phyloP scores from a whole-genome alignment of 23 red algal genomes.

The Gracilaria vermiculophylla region DNA sequence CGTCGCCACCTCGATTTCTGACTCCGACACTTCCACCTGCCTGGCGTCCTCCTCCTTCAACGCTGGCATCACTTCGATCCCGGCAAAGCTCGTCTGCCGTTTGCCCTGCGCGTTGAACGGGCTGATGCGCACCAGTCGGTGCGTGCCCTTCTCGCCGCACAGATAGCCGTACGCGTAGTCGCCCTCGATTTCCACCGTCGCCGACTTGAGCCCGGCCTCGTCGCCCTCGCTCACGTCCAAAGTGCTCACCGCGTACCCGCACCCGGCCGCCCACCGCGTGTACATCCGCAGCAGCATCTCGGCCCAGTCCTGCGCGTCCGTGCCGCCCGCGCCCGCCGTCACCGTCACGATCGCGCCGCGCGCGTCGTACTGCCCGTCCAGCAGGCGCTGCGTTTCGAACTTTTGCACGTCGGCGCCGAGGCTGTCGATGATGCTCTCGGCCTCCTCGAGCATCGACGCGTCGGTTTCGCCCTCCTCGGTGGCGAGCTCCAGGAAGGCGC shows the following conservation, averaged over 20 bases:
- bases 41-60: constrained; percentile 56
- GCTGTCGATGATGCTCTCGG: constrained; percentile 26
- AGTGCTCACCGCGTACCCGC: constrained; percentile 35
- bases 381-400: constrained; percentile 74
- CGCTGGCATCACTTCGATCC: constrained; percentile 89
- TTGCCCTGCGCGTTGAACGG: constrained; percentile 95
- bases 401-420: constrained; percentile 51
- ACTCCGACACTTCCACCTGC: constrained; percentile 70
- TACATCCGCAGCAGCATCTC: constrained; percentile 93
- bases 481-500: constrained; percentile 47
- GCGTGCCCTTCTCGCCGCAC: constrained; percentile 87
- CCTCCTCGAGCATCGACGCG: constrained; percentile 46
- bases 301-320: constrained; percentile 98
- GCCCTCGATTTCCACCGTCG: constrained; percentile 73
- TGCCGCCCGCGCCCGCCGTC: constrained; percentile 88
- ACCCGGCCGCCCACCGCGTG: constrained; percentile 68
- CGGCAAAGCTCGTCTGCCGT: constrained; percentile 97
- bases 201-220: constrained; percentile 80
- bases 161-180: constrained; percentile 85
- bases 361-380: constrained; percentile 80
- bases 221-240: constrained; percentile 81
- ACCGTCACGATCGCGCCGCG: constrained; percentile 69
- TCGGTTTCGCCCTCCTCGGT: constrained; percentile 44
- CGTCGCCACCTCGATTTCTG: constrained; percentile 86
- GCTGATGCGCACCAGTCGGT: constrained; percentile 90